phyloP scores from a whole-genome alignment of 305 asterid genomes.

The Fraxinus paxiana region DNA sequence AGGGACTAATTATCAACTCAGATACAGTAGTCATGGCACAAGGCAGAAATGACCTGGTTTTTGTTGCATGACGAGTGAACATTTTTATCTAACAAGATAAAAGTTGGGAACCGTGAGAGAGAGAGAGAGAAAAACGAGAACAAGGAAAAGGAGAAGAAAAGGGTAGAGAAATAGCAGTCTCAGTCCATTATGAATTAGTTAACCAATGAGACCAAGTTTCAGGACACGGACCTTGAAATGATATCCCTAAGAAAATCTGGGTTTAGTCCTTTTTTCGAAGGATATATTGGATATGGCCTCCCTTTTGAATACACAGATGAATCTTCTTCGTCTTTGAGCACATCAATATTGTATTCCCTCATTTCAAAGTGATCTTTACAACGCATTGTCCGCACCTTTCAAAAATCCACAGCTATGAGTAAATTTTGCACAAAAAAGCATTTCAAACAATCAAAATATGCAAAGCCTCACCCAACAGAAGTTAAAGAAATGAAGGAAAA shows the following conservation, averaged over 20 bases:
- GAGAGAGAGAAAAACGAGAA: neutral
- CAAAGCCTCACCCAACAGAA: neutral
- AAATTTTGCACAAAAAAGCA: slow-evolving; percentile 15
- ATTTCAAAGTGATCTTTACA: slow-evolving; percentile 77
- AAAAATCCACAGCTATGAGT: slow-evolving; percentile 23
- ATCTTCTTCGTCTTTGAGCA: slow-evolving; percentile 59
- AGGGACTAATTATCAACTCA: neutral
- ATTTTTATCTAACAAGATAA: neutral
- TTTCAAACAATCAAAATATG: slow-evolving; percentile 6
- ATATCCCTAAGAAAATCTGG: slow-evolving; percentile 67
- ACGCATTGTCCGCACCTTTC: slow-evolving; percentile 64
- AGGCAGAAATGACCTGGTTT: neutral
- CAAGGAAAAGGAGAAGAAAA: slow-evolving; percentile 6
- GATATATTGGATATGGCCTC: slow-evolving; percentile 92
- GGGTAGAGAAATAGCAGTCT: neutral
- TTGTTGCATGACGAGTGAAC: neutral
- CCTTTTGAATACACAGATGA: slow-evolving; percentile 55
- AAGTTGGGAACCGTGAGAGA: neutral
- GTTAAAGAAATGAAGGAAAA: neutral
- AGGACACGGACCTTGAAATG: slow-evolving; percentile 64
- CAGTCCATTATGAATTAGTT: slow-evolving; percentile 14
- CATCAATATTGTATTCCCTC: slow-evolving; percentile 81
- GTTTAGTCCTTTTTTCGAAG: slow-evolving; percentile 82
- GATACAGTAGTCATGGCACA: neutral
- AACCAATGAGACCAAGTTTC: slow-evolving; percentile 11